These are phyloP conservation scores for Trypanosoma conorhini DNA, from an alignment of 208 protist genomes.

Conservation along the genomic window DNA sequence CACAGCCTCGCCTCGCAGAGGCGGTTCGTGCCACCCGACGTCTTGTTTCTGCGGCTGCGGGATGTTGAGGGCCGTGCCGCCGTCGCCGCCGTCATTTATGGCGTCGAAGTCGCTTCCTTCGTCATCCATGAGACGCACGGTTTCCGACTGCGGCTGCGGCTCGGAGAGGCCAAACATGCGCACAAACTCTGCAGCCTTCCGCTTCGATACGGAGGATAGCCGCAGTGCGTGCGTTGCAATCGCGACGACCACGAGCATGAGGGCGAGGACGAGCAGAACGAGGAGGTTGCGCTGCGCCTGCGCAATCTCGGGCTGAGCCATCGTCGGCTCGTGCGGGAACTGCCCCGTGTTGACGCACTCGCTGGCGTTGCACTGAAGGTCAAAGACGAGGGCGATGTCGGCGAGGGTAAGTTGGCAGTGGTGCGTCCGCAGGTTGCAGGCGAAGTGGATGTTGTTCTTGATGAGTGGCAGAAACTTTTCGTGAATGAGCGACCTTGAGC, in stretches of 20 bases:
- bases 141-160: not conserved
- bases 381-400: conserved; percentile 67
- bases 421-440: conserved; percentile 36
- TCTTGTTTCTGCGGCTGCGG: not conserved
- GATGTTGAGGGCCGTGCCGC: not conserved
- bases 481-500: conserved; percentile 58
- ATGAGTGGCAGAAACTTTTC: conserved; percentile 57
- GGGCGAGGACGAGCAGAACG: conserved; percentile 1
- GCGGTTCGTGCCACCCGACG: not conserved
- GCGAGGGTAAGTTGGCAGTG: conserved; percentile 54
- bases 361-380: conserved; percentile 60
- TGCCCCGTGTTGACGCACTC: conserved; percentile 66
- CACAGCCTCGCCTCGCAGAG: not conserved
- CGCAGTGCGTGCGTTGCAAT: conserved; percentile 37
- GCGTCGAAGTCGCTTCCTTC: no score
- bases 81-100: no score
- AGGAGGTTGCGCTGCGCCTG: conserved; percentile 12
- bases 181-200: conserved; percentile 53
- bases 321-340: conserved; percentile 42
- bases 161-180: conserved; percentile 50
- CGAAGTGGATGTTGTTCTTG: conserved; percentile 53
- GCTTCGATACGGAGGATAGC: conserved; percentile 30
- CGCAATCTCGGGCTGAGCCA: not conserved
- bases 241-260: conserved; percentile 32
- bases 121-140: not conserved